These are phyloP conservation scores for Acorus gramineus DNA, from an alignment of 106 monocot species.

Conservation along the genomic window DNA sequence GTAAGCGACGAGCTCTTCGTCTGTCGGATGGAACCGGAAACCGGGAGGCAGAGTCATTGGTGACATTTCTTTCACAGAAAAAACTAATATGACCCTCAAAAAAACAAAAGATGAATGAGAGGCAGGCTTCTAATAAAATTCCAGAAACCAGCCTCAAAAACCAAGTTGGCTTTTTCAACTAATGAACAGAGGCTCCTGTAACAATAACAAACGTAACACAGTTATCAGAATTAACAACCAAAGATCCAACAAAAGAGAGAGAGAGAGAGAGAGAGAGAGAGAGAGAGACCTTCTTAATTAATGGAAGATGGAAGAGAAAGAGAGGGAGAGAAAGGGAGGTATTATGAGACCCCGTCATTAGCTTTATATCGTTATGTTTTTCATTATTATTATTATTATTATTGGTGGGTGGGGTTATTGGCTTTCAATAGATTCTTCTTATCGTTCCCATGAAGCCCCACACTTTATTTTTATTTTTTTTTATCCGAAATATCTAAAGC, in stretches of 20 bases:
- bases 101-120: background rate
- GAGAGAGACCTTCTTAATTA: no score
- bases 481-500: no score
- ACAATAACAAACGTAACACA: no score
- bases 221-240: no score
- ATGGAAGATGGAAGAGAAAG: no score
- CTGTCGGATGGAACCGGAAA: slow-evolving; percentile 49
- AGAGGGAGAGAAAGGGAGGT: no score
- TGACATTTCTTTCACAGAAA: slow-evolving; percentile 14
- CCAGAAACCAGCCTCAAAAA: no score
- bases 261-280: background rate
- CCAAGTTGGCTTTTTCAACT: no score
- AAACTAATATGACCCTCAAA: background rate
- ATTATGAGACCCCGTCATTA: background rate
- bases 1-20: slow-evolving; percentile 39
- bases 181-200: no score
- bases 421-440: slow-evolving; percentile 15
- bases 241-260: background rate
- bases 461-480: background rate
- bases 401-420: background rate
- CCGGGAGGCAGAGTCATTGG: slow-evolving; percentile 40
- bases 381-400: no score
- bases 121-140: background rate
- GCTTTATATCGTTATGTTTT: slow-evolving; percentile 15
- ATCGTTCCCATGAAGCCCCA: slow-evolving; percentile 25